Percentiles rank a stretch among this genome's conserved stretches.
phyloP scores from a whole-genome alignment of 2,329 filamentous ascomycete species.

The Aspergillus pseudonomiae region DNA sequence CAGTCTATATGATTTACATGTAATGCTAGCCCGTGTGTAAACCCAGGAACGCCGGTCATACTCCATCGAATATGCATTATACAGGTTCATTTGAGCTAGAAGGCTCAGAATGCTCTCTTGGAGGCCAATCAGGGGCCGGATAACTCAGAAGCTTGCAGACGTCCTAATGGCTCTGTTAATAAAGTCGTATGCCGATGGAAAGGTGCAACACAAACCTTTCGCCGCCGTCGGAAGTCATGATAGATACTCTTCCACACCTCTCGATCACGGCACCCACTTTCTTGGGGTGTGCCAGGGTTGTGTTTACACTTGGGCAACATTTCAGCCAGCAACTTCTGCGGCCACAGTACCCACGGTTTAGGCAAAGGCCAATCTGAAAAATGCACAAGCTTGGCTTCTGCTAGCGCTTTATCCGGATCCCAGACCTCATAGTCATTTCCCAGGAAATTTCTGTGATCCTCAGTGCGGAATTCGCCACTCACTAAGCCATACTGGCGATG shows the following conservation, averaged over 20 bases:
- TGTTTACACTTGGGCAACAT: constrained; percentile 38
- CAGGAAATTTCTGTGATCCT: constrained; percentile 57
- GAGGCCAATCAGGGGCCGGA: constrained; percentile 37
- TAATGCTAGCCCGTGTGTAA: neutral
- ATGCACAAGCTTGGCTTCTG: constrained; percentile 68
- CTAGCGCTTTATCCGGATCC: constrained; percentile 59
- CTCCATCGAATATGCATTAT: neutral
- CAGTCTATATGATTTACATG: neutral
- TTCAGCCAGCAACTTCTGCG: constrained; percentile 33
- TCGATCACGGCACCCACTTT: constrained; percentile 42
- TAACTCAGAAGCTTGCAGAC: constrained; percentile 37
- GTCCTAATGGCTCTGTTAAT: constrained; percentile 1
- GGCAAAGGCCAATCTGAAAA: constrained; percentile 73
- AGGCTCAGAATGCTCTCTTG: constrained; percentile 8
- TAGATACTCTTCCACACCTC: constrained; percentile 43
- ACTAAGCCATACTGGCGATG: constrained; percentile 66
- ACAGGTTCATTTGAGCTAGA: neutral
- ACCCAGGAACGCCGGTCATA: neutral
- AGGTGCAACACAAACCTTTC: constrained; percentile 20
- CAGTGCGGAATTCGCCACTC: constrained; percentile 63
- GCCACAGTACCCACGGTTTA: constrained; percentile 62
- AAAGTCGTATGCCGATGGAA: neutral
- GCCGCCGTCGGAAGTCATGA: constrained; percentile 38
- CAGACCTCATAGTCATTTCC: constrained; percentile 57
- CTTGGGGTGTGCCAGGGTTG: constrained; percentile 37